Evolutionary conservation across 2,329 filamentous ascomycete species (phyloP).

Genomic region (Colletotrichum lindemuthianum): DNA sequence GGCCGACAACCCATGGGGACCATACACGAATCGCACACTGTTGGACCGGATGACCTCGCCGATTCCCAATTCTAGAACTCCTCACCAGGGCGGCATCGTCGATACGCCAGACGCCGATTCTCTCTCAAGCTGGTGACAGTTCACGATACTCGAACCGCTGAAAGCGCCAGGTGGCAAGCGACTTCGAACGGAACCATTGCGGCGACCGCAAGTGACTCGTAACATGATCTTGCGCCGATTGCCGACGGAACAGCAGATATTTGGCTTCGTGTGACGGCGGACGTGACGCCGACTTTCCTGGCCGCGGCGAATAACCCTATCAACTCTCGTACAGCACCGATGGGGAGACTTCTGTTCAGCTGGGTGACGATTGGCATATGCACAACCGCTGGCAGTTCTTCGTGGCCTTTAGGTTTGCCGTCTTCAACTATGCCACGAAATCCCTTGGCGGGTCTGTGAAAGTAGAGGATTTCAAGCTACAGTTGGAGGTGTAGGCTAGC

Average conservation of each 20-base stretch:
- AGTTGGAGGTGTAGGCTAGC: background rate
- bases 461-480: slow-evolving; percentile 20
- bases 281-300: slow-evolving; percentile 36
- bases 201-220: background rate
- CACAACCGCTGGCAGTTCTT: slow-evolving; percentile 56
- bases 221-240: slow-evolving; percentile 2
- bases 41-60: slow-evolving; percentile 43
- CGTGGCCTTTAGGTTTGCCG: slow-evolving; percentile 58
- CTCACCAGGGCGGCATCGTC: slow-evolving; percentile 66
- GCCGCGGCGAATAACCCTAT: slow-evolving; percentile 27
- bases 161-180: slow-evolving; percentile 45
- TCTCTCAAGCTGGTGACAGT: slow-evolving; percentile 45
- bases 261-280: slow-evolving; percentile 40
- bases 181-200: slow-evolving; percentile 42
- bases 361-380: slow-evolving; percentile 49
- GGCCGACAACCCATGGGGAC: slow-evolving; percentile 57
- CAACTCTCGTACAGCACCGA: slow-evolving; percentile 54
- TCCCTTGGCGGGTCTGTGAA: slow-evolving; percentile 37
- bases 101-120: slow-evolving; percentile 59
- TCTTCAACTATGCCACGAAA: slow-evolving; percentile 60
- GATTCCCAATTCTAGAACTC: slow-evolving; percentile 53
- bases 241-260: slow-evolving; percentile 27
- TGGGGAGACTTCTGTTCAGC: slow-evolving; percentile 47
- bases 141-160: slow-evolving; percentile 42
- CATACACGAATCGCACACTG: slow-evolving; percentile 56